Conservation (phyloP, 1,284 basidiomycete species). For the Apiotrichum sp. region DNA sequence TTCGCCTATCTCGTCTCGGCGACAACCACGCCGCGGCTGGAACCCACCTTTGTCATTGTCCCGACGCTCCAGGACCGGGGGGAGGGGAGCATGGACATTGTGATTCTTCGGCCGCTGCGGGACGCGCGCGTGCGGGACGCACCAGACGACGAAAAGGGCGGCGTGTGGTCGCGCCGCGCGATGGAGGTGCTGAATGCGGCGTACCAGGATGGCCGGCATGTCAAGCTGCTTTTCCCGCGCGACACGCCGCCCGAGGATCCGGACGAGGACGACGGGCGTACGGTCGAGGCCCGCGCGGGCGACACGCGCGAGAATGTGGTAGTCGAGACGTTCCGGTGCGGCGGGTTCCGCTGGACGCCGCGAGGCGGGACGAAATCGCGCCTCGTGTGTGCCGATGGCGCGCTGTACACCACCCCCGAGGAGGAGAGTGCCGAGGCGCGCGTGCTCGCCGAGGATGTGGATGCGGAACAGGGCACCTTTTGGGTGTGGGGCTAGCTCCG, state of each 20-base stretch:
- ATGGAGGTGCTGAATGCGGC: constrained; percentile 58
- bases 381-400: constrained; percentile 71
- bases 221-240: constrained; percentile 55
- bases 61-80: constrained; percentile 52
- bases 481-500: constrained; percentile 18
- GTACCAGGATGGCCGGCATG: constrained; percentile 67
- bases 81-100: constrained; percentile 60
- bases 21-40: constrained; percentile 74
- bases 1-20: constrained; percentile 81
- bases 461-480: constrained; percentile 15
- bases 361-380: constrained; percentile 58
- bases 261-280: too few species aligned
- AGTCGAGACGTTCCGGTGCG: constrained; percentile 74
- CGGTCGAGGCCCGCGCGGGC: too few species aligned
- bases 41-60: constrained; percentile 69
- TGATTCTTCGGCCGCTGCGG: constrained; percentile 72
- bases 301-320: constrained; percentile 43
- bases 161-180: constrained; percentile 27
- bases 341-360: constrained; percentile 78
- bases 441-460: constrained; percentile 4
- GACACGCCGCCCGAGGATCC: too few species aligned
- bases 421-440: constrained; percentile 49
- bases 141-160: constrained; percentile 18
- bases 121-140: constrained; percentile 54
- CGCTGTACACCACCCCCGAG: constrained; percentile 56